Evolutionary conservation across 2,329 filamentous ascomycete genomes (phyloP).

Genomic region (Pyricularia grisea): DNA sequence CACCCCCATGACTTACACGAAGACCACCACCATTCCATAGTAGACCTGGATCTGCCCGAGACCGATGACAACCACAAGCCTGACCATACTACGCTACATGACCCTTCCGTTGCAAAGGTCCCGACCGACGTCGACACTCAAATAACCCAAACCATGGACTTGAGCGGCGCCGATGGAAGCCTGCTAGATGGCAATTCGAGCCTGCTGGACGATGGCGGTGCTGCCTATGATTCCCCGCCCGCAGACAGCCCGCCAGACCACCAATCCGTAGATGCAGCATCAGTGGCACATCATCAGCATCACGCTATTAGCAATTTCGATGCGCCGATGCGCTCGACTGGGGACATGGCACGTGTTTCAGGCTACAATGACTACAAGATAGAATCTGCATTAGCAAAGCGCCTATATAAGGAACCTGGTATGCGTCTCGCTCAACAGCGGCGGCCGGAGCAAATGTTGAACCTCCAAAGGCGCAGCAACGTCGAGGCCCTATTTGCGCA

Average conservation of each 20-base stretch:
- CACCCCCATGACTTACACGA: slow-evolving; percentile 12
- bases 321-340: slow-evolving; percentile 25
- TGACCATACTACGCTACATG: slow-evolving; percentile 3
- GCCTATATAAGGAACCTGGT: slow-evolving; percentile 38
- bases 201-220: slow-evolving; percentile 5
- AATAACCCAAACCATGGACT: slow-evolving; percentile 13
- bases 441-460: slow-evolving; percentile 42
- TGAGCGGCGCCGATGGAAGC: slow-evolving; percentile 16
- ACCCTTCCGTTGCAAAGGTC: not conserved
- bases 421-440: slow-evolving; percentile 42
- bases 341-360: slow-evolving; percentile 33
- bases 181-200: slow-evolving; percentile 20
- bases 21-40: slow-evolving; percentile 1
- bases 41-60: slow-evolving; percentile 1
- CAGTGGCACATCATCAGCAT: slow-evolving; percentile 10
- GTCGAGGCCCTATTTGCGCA: slow-evolving; percentile 50
- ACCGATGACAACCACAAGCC: slow-evolving; percentile 4
- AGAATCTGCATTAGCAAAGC: slow-evolving; percentile 45
- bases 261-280: not conserved
- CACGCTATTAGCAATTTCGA: slow-evolving; percentile 10
- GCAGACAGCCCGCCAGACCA: not conserved
- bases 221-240: slow-evolving; percentile 4
- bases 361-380: slow-evolving; percentile 38
- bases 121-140: not conserved
- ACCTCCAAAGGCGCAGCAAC: slow-evolving; percentile 48